A percentile compares a stretch with the other conserved stretches of the same genome.
Conservation (phyloP, 2,329 filamentous ascomycete genomes). For the Neonectria magnoliae region DNA sequence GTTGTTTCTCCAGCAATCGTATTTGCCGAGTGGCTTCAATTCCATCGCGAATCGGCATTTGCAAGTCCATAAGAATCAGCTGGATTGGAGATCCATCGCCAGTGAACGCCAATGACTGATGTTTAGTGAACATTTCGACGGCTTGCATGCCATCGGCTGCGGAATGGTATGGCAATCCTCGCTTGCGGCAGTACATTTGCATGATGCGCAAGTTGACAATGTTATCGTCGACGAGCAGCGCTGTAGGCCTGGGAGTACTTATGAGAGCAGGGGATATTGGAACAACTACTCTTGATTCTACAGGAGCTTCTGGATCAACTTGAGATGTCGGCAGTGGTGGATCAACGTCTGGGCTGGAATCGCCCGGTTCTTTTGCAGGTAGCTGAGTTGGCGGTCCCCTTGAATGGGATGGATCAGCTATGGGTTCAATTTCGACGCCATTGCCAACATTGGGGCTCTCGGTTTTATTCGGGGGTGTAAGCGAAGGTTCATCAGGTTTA, state of each 20-base stretch:
- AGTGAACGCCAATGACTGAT: conserved; percentile 23
- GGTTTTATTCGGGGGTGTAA: neutral
- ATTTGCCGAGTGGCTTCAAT: conserved; percentile 42
- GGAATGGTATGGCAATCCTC: conserved; percentile 52
- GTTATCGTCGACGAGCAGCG: conserved; percentile 60
- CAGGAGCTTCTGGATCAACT: neutral
- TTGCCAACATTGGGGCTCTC: neutral
- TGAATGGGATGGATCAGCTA: neutral
- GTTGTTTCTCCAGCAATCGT: conserved; percentile 32
- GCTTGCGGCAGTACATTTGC: conserved; percentile 57
- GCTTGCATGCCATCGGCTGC: conserved; percentile 57
- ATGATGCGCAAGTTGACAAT: conserved; percentile 59
- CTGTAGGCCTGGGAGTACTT: conserved; percentile 29
- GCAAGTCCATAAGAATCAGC: conserved; percentile 43
- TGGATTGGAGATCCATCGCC: conserved; percentile 27
- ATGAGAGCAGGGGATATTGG: neutral
- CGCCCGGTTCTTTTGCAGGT: neutral
- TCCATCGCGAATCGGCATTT: conserved; percentile 45
- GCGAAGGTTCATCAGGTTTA: neutral
- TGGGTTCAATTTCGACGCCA: conserved; percentile 4
- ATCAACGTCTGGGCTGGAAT: neutral
- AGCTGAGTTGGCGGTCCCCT: neutral
- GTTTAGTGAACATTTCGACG: conserved; percentile 45
- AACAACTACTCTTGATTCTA: neutral
- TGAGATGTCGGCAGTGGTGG: neutral